Base-by-base conservation (phyloP, 2,329 filamentous ascomycete genomes). In the Ilyonectria robusta region DNA sequence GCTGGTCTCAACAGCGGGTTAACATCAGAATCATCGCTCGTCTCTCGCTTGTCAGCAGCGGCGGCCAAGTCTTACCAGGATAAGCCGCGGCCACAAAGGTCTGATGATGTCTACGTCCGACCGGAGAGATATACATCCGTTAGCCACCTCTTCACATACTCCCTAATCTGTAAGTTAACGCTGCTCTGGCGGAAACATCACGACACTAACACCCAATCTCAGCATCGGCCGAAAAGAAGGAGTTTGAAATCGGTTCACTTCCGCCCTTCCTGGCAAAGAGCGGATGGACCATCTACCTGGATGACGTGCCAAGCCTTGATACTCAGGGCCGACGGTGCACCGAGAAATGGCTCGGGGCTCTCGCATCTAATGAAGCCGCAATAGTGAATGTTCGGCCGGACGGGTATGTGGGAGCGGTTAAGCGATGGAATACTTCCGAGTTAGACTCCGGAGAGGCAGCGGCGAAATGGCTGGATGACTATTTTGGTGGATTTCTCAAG, bases 121-220 rank as follows among this genome's bases (percentile, higher is more conserved):
- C 89, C 90, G 0, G 87, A 91, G 71, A 84, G 92, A 59, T 94
- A 94, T 74, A 91, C 87, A 0, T 80, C 88, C 2, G 85, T 90
- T 61, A 92, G 90, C 75, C 85, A 90, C 54, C 80, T 93, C 4
- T 91, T 92, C 72, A 94, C 92, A 0, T 92, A 90, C 75, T 85
- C 84, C 0, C 77, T 92, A 4, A 89, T 94, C 46, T 94, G 86
- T 88, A 81, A 77, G 86, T 59, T 0, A 1, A 21, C 33, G 13
- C 17, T 11, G 17, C 4, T 11, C 11, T 46, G 2, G 35, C 17
- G 21, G 26, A 42, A 31, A 6, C n/a, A 35, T 9, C 31, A 35
- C 2, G 15, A 35, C 5, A 23, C 64, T 69, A 44, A 69, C 44
- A 53, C 29, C 10, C 19, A 15, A 1, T 13, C 29, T 33, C 37